Evolutionary conservation across 2,329 filamentous ascomycete species (phyloP).

Genomic region (Cladosporium sp.): DNA sequence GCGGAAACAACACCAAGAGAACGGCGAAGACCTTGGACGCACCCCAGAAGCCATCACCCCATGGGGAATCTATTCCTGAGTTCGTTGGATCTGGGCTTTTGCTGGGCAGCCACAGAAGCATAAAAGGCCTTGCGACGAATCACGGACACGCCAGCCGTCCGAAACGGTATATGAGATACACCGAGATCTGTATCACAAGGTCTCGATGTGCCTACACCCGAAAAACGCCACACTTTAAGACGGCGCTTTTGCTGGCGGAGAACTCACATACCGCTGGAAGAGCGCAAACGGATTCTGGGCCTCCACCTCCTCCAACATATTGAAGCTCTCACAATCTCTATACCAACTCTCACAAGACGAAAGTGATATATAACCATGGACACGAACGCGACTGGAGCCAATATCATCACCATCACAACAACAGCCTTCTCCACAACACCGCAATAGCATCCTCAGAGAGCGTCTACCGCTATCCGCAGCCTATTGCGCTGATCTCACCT

Average conservation of each 20-base stretch:
- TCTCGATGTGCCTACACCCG: not conserved
- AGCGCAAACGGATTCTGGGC: too few relatives aligned
- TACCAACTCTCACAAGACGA: not conserved
- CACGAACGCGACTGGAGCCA: not conserved
- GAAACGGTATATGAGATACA: too few relatives aligned
- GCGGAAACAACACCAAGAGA: too few relatives aligned
- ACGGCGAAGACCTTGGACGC: too few relatives aligned
- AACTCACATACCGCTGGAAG: not conserved
- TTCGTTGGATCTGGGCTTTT: not conserved
- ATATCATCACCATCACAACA: not conserved
- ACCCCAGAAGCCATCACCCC: too few relatives aligned
- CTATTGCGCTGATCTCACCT: too few relatives aligned
- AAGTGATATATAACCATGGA: conserved; percentile 2
- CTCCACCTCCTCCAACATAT: not conserved
- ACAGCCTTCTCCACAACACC: conserved; percentile 1
- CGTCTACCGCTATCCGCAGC: not conserved
- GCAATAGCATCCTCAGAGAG: conserved; percentile 1
- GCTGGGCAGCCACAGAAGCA: not conserved
- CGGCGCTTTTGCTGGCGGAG: conserved; percentile 10
- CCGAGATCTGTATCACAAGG: not conserved
- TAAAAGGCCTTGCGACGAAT: too few relatives aligned
- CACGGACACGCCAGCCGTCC: too few relatives aligned
- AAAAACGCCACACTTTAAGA: not conserved
- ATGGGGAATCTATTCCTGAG: too few relatives aligned
- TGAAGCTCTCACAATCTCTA: not conserved